Conservation (phyloP, 2,329 filamentous ascomycete species). For the Aschersonia sp. region DNA sequence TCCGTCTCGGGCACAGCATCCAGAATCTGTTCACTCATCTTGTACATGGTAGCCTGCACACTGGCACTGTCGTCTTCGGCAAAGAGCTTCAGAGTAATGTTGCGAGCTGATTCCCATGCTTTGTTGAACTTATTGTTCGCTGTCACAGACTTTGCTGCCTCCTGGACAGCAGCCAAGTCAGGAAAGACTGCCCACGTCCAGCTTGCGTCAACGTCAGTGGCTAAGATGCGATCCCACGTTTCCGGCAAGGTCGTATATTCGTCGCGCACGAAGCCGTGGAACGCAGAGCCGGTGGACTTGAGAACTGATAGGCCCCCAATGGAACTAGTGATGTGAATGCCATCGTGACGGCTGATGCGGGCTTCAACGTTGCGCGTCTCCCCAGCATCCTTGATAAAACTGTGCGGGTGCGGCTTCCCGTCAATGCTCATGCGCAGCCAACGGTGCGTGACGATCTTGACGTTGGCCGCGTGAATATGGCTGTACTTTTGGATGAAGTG, state of each 20-base stretch:
- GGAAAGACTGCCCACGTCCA: slow-evolving; percentile 76
- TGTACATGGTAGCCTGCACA: slow-evolving; percentile 97
- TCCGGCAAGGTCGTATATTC: slow-evolving; percentile 85
- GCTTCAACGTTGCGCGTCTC: slow-evolving; percentile 78
- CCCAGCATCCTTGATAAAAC: slow-evolving; percentile 77
- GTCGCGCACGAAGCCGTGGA: slow-evolving; percentile 86
- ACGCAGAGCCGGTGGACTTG: slow-evolving; percentile 92
- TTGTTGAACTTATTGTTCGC: slow-evolving; percentile 55
- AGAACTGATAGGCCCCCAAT: slow-evolving; percentile 76
- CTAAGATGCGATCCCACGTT: slow-evolving; percentile 89
- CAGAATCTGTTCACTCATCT: slow-evolving; percentile 86
- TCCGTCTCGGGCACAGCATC: slow-evolving; percentile 57
- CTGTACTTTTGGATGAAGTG: slow-evolving; percentile 82
- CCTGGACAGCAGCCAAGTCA: slow-evolving; percentile 50
- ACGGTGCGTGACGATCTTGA: slow-evolving; percentile 70
- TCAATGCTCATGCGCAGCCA: slow-evolving; percentile 85
- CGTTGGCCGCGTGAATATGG: slow-evolving; percentile 75
- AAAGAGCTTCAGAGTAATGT: slow-evolving; percentile 82
- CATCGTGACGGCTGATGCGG: slow-evolving; percentile 48
- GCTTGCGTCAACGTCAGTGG: slow-evolving; percentile 74
- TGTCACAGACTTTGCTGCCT: slow-evolving; percentile 9
- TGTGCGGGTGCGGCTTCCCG: slow-evolving; percentile 85
- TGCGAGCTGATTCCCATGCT: slow-evolving; percentile 63
- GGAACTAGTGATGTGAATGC: slow-evolving; percentile 61
- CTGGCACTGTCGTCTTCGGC: slow-evolving; percentile 82